A percentile compares a stretch with the other conserved stretches of the same genome.
Evolutionary conservation across 2,329 filamentous ascomycete genomes (phyloP).

Genomic region (Podosphaera fusca): DNA sequence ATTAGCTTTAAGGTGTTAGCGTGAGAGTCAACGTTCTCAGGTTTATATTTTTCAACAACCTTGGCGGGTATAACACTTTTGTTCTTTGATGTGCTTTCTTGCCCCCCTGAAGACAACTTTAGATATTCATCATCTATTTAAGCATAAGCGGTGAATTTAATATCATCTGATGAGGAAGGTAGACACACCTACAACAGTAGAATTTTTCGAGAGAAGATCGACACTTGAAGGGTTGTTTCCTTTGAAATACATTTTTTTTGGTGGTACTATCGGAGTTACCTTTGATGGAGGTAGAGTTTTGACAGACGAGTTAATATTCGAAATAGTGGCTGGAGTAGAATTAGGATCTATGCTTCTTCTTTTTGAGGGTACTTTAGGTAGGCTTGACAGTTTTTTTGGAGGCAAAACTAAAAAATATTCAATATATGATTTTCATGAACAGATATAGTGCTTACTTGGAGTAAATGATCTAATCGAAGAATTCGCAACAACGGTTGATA

Average conservation of each 20-base stretch:
- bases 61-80: background rate
- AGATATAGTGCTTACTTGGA: background rate
- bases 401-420: background rate
- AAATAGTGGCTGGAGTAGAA: background rate
- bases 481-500: background rate
- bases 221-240: background rate
- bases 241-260: background rate
- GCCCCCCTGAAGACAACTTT: background rate
- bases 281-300: constrained; percentile 1
- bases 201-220: too few species aligned
- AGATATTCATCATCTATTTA: background rate
- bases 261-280: background rate
- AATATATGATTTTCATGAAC: background rate
- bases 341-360: background rate
- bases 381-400: background rate
- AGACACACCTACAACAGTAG: background rate
- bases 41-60: background rate
- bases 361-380: background rate
- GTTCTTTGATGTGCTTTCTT: background rate
- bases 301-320: background rate
- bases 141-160: background rate
- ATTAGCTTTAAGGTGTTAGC: background rate
- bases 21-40: background rate
- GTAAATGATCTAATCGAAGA: background rate
- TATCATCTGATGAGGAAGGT: background rate